Base-by-base conservation (phyloP, 2,329 filamentous ascomycete genomes). In the Colletotrichum liaoningense region DNA sequence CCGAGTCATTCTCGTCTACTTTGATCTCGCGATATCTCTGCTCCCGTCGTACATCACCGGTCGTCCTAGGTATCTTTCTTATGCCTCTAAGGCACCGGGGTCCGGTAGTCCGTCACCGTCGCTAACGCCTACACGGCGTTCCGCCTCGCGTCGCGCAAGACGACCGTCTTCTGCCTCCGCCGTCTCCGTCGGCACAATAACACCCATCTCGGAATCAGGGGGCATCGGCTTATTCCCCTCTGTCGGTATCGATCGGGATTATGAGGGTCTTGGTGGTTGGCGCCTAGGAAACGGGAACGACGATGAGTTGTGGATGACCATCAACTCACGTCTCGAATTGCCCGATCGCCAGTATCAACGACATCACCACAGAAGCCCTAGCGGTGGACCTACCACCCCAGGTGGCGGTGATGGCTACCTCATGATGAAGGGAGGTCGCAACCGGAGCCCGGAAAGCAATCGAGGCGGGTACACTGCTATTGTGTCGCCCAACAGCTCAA, bases 251-350 rank as follows among this genome's bases (percentile, higher is more conserved):
- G 86, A 88, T 66, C 82, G 89, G 35, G 89, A 91, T 77, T 91
- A 87, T 75, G 89, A 91, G 75, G 89, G 89, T 8, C 80, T 91
- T 2, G 89, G 89, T 22, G 89, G 89, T 3, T 91, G 89, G 88
- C 82, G 88, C 60, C 75, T 90, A 19, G 79, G 81, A 14, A 78
- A 79, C 42, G 84, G 87, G 67, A 86, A 88, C 33, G 81, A 83
- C 16, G 82, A 83, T 42, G 80, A 76, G 5, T 76, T 84, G 38
- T 89, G 88, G 88, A 86, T 85, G 22, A 86, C 84, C 57, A 88
- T 89, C 74, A 89, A 89, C 75, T 88, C 87, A 1, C 81, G 87
- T 12, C 81, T 88, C 8, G 86, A 88, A 74, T 78, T 89, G 16
- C 86, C 86, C 0, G 86, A 88, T 73, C 81, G 85, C 28, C 77